Conservation (phyloP, 495 filamentous ascomycete genomes). For the Aspergillus saccharolyticus region DNA sequence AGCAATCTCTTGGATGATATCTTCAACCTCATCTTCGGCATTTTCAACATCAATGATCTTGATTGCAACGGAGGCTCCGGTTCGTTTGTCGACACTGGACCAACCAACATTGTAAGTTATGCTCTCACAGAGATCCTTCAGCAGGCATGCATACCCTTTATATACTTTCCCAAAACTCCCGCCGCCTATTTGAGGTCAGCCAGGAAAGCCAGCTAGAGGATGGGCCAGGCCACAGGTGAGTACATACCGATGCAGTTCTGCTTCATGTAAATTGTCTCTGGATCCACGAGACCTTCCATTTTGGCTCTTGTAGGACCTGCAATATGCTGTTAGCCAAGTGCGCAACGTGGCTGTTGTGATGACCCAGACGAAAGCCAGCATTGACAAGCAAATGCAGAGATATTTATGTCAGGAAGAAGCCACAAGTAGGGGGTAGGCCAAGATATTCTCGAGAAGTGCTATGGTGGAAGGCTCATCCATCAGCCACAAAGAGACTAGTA, state of each 20-base stretch:
- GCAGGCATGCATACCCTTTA: slow-evolving; percentile 73
- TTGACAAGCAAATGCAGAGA: not conserved
- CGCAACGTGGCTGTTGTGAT: slow-evolving; percentile 6
- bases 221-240: not conserved
- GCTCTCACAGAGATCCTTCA: not conserved
- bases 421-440: not conserved
- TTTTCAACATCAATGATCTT: slow-evolving; percentile 98
- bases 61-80: slow-evolving; percentile 83
- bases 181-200: slow-evolving; percentile 45
- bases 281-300: slow-evolving; percentile 57
- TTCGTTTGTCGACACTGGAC: slow-evolving; percentile 67
- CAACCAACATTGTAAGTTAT: not conserved
- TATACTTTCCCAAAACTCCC: slow-evolving; percentile 95
- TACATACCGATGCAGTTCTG: slow-evolving; percentile 85
- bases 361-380: not conserved
- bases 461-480: not conserved
- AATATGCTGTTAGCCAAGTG: slow-evolving; percentile 1
- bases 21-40: slow-evolving; percentile 96
- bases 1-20: slow-evolving; percentile 97
- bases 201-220: not conserved
- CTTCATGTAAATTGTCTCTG: slow-evolving; percentile 84
- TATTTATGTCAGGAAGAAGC: not conserved
- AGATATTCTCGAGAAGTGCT: not conserved
- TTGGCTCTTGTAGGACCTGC: slow-evolving; percentile 14
- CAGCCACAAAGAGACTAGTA: not conserved